Evolutionary conservation across 257 asterid genomes (phyloP).

Genomic region (Nicotiana noctiflora): DNA sequence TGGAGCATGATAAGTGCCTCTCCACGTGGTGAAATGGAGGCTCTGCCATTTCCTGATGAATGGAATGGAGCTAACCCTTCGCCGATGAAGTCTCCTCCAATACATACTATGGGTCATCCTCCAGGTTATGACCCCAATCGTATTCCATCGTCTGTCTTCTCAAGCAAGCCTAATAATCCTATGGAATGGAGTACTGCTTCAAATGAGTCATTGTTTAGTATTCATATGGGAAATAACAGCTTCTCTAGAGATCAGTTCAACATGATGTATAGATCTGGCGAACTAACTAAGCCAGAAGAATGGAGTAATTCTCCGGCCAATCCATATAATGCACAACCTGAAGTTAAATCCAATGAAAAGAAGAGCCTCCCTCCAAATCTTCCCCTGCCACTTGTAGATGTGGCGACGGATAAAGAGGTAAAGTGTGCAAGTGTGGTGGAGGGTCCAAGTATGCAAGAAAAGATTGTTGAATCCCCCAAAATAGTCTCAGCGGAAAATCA

Average conservation of each 20-base stretch:
- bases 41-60: slow-evolving; percentile 13
- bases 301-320: slow-evolving; percentile 17
- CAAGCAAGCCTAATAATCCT: slow-evolving; percentile 31
- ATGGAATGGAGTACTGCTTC: slow-evolving; percentile 80
- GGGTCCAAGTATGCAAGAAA: slow-evolving; percentile 21
- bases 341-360: slow-evolving; percentile 26
- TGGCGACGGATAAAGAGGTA: slow-evolving; percentile 29
- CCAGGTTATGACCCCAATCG: slow-evolving; percentile 65
- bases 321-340: slow-evolving; percentile 12
- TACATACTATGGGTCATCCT: slow-evolving; percentile 43
- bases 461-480: slow-evolving; percentile 12
- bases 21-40: slow-evolving; percentile 24
- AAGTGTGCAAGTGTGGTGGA: slow-evolving; percentile 19
- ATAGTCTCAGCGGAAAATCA: background rate
- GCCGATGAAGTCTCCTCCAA: slow-evolving; percentile 38
- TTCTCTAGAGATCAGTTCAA: slow-evolving; percentile 44
- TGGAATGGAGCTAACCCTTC: slow-evolving; percentile 16
- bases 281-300: slow-evolving; percentile 37
- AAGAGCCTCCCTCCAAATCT: slow-evolving; percentile 29
- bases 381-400: slow-evolving; percentile 50
- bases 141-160: slow-evolving; percentile 66
- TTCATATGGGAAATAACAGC: slow-evolving; percentile 72
- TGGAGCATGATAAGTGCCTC: slow-evolving; percentile 43
- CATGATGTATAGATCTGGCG: slow-evolving; percentile 42
- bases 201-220: slow-evolving; percentile 81